Evolutionary conservation across 179 eudicot species (phyloP).

Genomic region (Amaranthus tricolor): DNA sequence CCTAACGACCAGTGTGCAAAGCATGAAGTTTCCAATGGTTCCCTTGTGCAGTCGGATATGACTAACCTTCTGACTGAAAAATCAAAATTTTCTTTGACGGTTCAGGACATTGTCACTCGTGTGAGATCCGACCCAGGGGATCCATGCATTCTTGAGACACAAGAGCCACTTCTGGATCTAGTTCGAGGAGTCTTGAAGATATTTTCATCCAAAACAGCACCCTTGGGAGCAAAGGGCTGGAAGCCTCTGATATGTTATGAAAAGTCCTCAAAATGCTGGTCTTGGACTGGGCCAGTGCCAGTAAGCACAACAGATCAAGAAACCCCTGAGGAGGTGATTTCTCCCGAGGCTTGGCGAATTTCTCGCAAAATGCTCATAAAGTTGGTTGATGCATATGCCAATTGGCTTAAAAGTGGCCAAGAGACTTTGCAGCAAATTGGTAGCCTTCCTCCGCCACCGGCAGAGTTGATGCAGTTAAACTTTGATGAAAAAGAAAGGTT

Average conservation of each 20-base stretch:
- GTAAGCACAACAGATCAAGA: conserved; percentile 39
- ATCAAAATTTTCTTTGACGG: conserved; percentile 44
- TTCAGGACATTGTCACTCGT: conserved; percentile 70
- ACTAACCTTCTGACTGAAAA: conserved; percentile 32
- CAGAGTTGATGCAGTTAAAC: conserved; percentile 50
- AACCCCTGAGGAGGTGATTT: conserved; percentile 48
- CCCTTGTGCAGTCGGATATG: conserved; percentile 37
- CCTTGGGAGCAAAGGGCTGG: conserved; percentile 91
- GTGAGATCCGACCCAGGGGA: conserved; percentile 86
- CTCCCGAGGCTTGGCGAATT: conserved; percentile 82
- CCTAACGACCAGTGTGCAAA: conserved; percentile 33
- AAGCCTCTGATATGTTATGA: conserved; percentile 70
- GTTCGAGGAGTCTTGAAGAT: conserved; percentile 80
- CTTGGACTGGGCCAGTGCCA: conserved; percentile 70
- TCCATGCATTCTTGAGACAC: conserved; percentile 79
- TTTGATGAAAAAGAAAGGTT: conserved; percentile 80
- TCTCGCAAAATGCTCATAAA: conserved; percentile 83
- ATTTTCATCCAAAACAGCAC: conserved; percentile 72
- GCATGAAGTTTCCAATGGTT: conserved; percentile 36
- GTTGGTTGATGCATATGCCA: conserved; percentile 84
- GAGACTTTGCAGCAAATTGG: conserved; percentile 80
- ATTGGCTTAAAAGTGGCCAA: conserved; percentile 86
- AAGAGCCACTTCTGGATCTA: conserved; percentile 84
- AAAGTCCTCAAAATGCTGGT: conserved; percentile 69
- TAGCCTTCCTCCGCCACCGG: conserved; percentile 83